These are phyloP conservation scores for Puccinia horiana DNA, from an alignment of 1,284 basidiomycete species.

Conservation along the genomic window DNA sequence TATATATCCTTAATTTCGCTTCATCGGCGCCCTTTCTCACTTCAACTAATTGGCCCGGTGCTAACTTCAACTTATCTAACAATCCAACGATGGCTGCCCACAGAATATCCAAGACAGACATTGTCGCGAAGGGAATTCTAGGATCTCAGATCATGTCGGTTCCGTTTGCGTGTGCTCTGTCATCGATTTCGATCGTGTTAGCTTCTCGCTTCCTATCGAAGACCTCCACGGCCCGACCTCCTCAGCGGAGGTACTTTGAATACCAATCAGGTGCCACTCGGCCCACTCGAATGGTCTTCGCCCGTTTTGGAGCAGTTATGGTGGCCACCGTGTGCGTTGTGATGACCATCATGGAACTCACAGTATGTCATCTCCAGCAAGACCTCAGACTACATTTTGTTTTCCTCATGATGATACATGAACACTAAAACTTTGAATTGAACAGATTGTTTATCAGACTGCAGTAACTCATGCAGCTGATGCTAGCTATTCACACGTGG, in stretches of 20 bases:
- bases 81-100: background rate
- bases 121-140: constrained; percentile 30
- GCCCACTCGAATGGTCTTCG: constrained; percentile 19
- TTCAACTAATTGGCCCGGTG: constrained; percentile 14
- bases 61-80: background rate
- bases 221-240: constrained; percentile 11
- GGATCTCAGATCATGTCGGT: constrained; percentile 42
- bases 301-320: constrained; percentile 16
- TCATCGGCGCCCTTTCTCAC: background rate
- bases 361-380: constrained; percentile 13
- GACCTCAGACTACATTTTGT: background rate
- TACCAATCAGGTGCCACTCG: constrained; percentile 11
- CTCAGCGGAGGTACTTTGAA: constrained; percentile 11
- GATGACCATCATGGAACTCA: constrained; percentile 46
- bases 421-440: background rate
- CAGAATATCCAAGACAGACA: background rate
- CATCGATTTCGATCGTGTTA: background rate
- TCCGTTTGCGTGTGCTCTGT: constrained; percentile 38
- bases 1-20: background rate
- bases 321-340: constrained; percentile 41
- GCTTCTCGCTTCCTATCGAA: constrained; percentile 37
- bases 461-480: constrained; percentile 28
- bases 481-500: background rate
- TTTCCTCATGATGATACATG: background rate
- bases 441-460: constrained; percentile 45